Base-by-base conservation (phyloP, 345 rosid genomes). In the Pistacia integerrima region DNA sequence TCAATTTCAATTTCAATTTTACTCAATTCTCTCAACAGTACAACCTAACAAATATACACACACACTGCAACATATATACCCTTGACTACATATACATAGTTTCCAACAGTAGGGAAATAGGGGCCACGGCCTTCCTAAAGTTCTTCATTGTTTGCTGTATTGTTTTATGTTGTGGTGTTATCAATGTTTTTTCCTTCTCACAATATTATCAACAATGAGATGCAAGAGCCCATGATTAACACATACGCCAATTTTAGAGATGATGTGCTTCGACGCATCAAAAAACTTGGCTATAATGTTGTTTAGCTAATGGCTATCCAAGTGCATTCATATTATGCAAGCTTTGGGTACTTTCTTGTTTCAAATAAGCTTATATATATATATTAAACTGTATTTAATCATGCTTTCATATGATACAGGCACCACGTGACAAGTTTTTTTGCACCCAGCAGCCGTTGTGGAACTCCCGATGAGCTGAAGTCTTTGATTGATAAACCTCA, bases 241-340 rank as follows among this genome's bases (percentile, higher is more conserved):
- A 89, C 96, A 57, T 93, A 93, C 79, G 89, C 88, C 73, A 92
- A 86, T 85, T 93, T 95, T 78, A 92, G 98, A 87, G 99, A 95
- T 82, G 90, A 95, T 67, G 89, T 95, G 80, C 97, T 95, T 84
- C 99, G 97, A 64, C 98, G 98, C 65, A 92, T 95, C 77, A 95
- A 95, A 86, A 87, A 62, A 77, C 92, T 95, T 66, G 99, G 98
- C 63, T 95, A 95, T 75, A 95, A 95, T 87, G 96, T 94, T 56
- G 98, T 95, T 74, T 98, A 95, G 88, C 87, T 95, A 79, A 95
- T 95, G 99, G 99, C 99, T 69, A 90, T 95, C 81, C 98, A 95
- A 83, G 99, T 93, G 84, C 99, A 95, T 78, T 90, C 99, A 28
- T 93, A 95, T 80, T 95, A 95, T 79, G 98, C 91, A 73, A 95